Conservation (phyloP, 495 filamentous ascomycete genomes). For the Rostrohypoxylon terebratum region DNA sequence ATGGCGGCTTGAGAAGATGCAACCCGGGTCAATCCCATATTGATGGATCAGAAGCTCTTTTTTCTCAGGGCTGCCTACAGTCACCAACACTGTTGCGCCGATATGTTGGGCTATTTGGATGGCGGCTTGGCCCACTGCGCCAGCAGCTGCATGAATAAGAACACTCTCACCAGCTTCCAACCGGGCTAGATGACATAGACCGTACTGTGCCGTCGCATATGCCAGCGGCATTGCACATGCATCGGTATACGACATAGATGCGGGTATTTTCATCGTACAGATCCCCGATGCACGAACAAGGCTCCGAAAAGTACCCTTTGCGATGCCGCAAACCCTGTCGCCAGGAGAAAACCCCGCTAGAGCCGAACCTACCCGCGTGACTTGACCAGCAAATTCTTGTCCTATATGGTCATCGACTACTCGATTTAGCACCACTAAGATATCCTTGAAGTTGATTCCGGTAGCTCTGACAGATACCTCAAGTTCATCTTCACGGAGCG, state of each 20-base stretch:
- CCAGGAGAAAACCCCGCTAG: background rate
- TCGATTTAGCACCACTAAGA: background rate
- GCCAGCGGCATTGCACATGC: background rate
- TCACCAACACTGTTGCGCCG: constrained; percentile 67
- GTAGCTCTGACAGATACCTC: constrained; percentile 59
- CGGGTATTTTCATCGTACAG: background rate
- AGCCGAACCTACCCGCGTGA: background rate
- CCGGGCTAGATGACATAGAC: constrained; percentile 52
- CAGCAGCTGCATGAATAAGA: constrained; percentile 68
- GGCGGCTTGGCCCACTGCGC: constrained; percentile 68
- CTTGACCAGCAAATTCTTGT: background rate
- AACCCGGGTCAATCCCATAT: constrained; percentile 61
- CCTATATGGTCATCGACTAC: background rate
- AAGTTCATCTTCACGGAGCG: constrained; percentile 49
- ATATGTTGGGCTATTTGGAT: constrained; percentile 63
- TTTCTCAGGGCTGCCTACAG: constrained; percentile 62
- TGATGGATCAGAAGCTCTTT: constrained; percentile 57
- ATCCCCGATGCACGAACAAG: background rate
- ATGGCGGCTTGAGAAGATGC: constrained; percentile 62
- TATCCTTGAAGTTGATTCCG: background rate
- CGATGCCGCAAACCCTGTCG: background rate
- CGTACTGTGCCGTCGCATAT: constrained; percentile 62
- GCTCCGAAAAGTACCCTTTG: background rate
- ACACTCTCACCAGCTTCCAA: constrained; percentile 63
- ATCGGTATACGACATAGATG: background rate